Evolutionary conservation across 345 rosid genomes (phyloP), one percentile per base, ranked within the genome.

Genomic region (Clausena lansium): DNA sequence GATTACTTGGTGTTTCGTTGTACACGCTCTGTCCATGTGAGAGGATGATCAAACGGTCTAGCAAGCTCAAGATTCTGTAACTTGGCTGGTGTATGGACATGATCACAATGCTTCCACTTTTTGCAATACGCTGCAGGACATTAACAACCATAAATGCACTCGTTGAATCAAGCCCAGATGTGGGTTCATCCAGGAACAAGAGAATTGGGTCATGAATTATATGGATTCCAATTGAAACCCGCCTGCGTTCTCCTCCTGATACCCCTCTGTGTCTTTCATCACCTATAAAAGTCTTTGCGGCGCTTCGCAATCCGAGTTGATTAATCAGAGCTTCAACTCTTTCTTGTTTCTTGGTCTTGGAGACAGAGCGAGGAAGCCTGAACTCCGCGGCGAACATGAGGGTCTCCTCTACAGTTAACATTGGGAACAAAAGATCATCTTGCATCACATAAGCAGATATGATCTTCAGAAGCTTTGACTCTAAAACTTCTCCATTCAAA

Each of bases 381-480:
- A 85, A 85, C 84, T 85, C 88, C 1, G 86, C 88, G 0, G 88
- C 72, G 71, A 83, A 83, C 88, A 81, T 83, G 17, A 85, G 77
- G 0, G 88, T 85, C 61, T 85, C 88, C 65, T 85, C 86, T 5
- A 83, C 88, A 0, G 84, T 85, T 24, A 83, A 74, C 88, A 83
- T 85, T 1, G 88, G 88, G 11, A 75, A 85, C 17, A 83, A 45
- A 22, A 85, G 74, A 66, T 85, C 84, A 55, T 85, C 88, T 59
- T 83, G 88, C 88, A 80, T 83, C 50, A 85, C 88, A 65, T 85
- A 85, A 15, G 86, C 86, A 9, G 88, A 85, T 45, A 85, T 81
- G 64, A 83, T 84, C 64, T 83, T 85, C 45, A 78, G 30, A 80
- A 81, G 79, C 52, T 81, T 30, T 11, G 88, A 85, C 63, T 76